phyloP scores from a whole-genome alignment of 129 eudicot genomes.

The Gnaphalium uliginosum region DNA sequence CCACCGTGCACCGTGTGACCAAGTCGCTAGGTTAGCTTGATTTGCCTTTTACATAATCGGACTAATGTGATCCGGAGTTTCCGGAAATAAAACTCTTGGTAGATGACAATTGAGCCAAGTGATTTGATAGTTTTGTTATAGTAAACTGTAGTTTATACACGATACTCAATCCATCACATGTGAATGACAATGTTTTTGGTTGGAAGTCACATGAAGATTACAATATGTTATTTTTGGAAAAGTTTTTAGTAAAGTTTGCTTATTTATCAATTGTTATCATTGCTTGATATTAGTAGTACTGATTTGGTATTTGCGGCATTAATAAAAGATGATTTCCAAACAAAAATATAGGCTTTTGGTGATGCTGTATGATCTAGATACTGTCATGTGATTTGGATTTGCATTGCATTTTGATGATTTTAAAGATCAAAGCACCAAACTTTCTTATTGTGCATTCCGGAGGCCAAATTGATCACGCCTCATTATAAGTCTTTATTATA shows the following conservation, averaged over 20 bases:
- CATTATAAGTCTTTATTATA: neutral
- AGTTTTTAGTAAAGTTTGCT: neutral
- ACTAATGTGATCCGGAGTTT: neutral
- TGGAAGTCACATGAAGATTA: conserved; percentile 23
- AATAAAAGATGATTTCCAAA: too few relatives aligned
- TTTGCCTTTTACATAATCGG: neutral
- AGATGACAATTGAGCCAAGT: conserved; percentile 8
- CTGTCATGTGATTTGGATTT: neutral
- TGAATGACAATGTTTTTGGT: conserved; percentile 2
- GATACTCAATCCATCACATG: neutral
- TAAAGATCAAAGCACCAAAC: neutral
- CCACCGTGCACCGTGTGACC: too few relatives aligned
- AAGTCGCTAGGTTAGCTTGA: neutral
- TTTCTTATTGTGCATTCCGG: conserved; percentile 3
- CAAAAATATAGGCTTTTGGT: neutral
- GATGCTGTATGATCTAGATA: neutral
- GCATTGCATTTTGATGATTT: conserved; percentile 7
- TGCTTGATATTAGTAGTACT: neutral
- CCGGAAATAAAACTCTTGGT: neutral
- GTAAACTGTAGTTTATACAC: neutral
- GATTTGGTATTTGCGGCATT: neutral
- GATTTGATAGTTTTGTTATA: conserved; percentile 6
- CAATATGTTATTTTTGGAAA: neutral
- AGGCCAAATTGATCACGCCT: neutral
- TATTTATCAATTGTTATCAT: conserved; percentile 2